Evolutionary conservation across 208 protist species (phyloP), one percentile per base, ranked within the genome.

Genomic region (Tritrichomonas musculus): DNA sequence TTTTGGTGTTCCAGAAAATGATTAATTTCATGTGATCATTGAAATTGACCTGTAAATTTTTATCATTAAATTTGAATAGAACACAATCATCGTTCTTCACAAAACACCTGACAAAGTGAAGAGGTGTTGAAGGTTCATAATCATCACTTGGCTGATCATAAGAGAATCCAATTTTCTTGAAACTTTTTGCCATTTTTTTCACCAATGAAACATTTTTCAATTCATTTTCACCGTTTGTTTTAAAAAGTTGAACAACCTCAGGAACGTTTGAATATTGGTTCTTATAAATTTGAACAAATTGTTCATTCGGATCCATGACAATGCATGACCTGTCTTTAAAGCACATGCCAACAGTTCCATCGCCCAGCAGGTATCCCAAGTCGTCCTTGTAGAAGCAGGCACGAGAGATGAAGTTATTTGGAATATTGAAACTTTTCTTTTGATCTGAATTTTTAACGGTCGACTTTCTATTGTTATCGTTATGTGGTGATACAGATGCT

Each of bases 291-390:
- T 88, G 77, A 39, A 88, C 47, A 17, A 88, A 88, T 57, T 25
- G 14, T 57, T 88, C 14, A 80, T 95, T 92, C 33, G 95, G 93
- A 94, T 97, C 95, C 95, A 97, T 97, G 41, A 98, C 95, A 60
- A 99, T 98, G 94, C 98, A 98, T 17, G 97, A 98, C 33, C 94
- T 95, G 96, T 99, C 98, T 96, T 99, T 99, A 96, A 98, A 99
- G 95, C 97, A 96, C 25, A 97, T 98, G 30, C 98, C 98, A 92
- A 97, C 96, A 55, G 96, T 95, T 25, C 97, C 97, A 94, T 97
- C 97, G 94, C 93, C 97, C 33, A 99, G 96, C 57, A 96, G 75
- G 95, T 99, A 99, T 53, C 96, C 97, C 33, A 99, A 93, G 49
- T 98, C 98, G 95, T 99, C 95, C 25, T 96, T 44, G 30, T 88